These are phyloP conservation scores for Neoascochyta sp. DNA, from an alignment of 2,329 filamentous ascomycete species.

Conservation along the genomic window DNA sequence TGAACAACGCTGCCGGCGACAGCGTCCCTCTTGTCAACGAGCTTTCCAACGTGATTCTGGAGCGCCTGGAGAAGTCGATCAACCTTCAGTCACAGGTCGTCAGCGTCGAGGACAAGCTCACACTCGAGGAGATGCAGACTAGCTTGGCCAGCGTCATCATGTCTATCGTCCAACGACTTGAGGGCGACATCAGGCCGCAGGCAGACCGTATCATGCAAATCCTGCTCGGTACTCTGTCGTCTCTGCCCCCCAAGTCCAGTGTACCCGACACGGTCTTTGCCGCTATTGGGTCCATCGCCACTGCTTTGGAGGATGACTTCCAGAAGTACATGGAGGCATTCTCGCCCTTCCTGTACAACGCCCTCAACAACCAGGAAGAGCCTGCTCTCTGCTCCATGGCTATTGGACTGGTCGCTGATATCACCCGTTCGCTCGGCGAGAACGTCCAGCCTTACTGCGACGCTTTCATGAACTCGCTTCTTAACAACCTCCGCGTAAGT, in stretches of 20 bases:
- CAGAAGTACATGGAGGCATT: conserved; percentile 97
- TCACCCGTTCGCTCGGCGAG: conserved; percentile 85
- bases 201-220: conserved; percentile 92
- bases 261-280: conserved; percentile 94
- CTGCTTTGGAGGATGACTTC: conserved; percentile 88
- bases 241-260: conserved; percentile 78
- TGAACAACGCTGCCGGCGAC: conserved; percentile 84
- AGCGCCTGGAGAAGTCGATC: conserved; percentile 85
- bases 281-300: conserved; percentile 85
- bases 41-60: conserved; percentile 82
- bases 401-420: conserved; percentile 94
- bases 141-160: conserved; percentile 88
- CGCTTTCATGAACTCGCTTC: conserved; percentile 94
- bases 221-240: conserved; percentile 74
- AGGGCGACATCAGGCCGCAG: conserved; percentile 84
- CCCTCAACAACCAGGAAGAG: conserved; percentile 92
- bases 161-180: conserved; percentile 84
- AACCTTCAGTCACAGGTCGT: conserved; percentile 89
- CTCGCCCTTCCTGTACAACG: conserved; percentile 86
- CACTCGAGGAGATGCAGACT: conserved; percentile 95
- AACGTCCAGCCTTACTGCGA: conserved; percentile 95
- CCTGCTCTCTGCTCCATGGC: conserved; percentile 92
- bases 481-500: conserved; percentile 81
- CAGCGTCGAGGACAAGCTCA: conserved; percentile 93
- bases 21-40: conserved; percentile 76